Evolutionary conservation across 1,139 yeast species (phyloP).

Genomic region (Eremothecium sinecaudum): DNA sequence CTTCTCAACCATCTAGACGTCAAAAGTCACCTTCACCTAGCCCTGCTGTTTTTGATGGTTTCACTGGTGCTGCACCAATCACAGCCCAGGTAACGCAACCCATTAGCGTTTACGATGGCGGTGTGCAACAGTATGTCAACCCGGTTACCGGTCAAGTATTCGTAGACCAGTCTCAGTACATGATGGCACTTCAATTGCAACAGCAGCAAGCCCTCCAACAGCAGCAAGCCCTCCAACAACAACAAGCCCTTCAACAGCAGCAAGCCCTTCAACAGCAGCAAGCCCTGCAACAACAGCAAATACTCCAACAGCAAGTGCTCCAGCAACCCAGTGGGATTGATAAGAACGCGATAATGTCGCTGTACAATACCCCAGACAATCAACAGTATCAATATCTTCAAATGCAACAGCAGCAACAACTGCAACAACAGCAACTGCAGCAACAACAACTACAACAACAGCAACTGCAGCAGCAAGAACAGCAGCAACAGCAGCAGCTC

Average conservation of each 20-base stretch:
- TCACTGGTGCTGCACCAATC: constrained; percentile 10
- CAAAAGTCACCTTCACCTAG: constrained; percentile 16
- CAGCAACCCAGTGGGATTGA: constrained; percentile 16
- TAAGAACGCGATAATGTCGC: constrained; percentile 26
- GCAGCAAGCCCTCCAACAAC: constrained; percentile 15
- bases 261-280: constrained; percentile 15
- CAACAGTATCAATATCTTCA: constrained; percentile 36
- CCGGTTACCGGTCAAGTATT: constrained; percentile 28
- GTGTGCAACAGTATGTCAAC: constrained; percentile 28
- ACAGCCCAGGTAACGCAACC: constrained; percentile 9
- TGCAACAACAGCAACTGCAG: constrained; percentile 14
- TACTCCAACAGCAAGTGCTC: constrained; percentile 13
- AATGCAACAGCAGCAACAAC: constrained; percentile 19
- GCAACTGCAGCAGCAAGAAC: constrained; percentile 16
- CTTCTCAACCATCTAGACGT: constrained; percentile 7
- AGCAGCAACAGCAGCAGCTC: constrained; percentile 8
- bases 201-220: constrained; percentile 15
- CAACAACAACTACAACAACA: constrained; percentile 10
- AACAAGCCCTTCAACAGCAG: constrained; percentile 17
- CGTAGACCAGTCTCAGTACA: constrained; percentile 24
- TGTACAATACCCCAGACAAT: constrained; percentile 26
- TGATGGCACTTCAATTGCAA: constrained; percentile 15
- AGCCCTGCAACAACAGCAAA: constrained; percentile 21
- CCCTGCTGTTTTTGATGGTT: constrained; percentile 30
- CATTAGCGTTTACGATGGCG: constrained; percentile 22